A percentile compares a stretch with the other conserved stretches of the same genome.
Evolutionary conservation across 2,329 filamentous ascomycete genomes (phyloP).

Genomic region (Claviceps sp.): DNA sequence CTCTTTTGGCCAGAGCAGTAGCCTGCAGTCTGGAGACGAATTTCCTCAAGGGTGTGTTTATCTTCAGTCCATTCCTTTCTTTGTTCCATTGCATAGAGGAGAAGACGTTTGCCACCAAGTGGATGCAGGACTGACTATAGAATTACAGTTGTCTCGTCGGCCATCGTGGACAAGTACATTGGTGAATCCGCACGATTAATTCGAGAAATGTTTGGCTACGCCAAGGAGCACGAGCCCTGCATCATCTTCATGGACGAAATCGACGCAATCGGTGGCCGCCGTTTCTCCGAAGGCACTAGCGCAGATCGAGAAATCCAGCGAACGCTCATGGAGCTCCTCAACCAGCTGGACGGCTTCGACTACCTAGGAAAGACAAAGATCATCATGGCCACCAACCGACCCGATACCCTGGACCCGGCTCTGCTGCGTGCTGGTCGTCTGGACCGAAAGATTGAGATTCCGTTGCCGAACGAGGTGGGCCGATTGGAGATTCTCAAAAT

Average conservation of each 20-base stretch:
- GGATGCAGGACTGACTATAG: not conserved
- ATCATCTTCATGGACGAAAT: constrained; percentile 99
- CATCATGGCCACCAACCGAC: constrained; percentile 98
- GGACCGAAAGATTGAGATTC: constrained; percentile 96
- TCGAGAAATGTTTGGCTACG: constrained; percentile 98
- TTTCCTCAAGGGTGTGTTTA: constrained; percentile 73
- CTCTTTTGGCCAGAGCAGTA: constrained; percentile 82
- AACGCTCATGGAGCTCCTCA: constrained; percentile 95
- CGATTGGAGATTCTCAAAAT: constrained; percentile 97
- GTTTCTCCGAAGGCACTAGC: constrained; percentile 94
- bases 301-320: constrained; percentile 97
- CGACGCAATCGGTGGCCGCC: constrained; percentile 90
- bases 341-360: constrained; percentile 97
- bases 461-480: constrained; percentile 91
- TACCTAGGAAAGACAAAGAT: constrained; percentile 99
- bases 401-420: constrained; percentile 88
- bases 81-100: not conserved
- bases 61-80: not conserved
- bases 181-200: constrained; percentile 95
- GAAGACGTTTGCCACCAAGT: no score
- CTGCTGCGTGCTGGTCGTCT: constrained; percentile 83
- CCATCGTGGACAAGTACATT: constrained; percentile 99
- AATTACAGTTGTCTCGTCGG: constrained; percentile 77
- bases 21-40: constrained; percentile 96
- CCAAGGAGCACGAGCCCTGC: constrained; percentile 97